Conservation (phyloP, 2,329 filamentous ascomycete genomes). For the Apiospora koreana region DNA sequence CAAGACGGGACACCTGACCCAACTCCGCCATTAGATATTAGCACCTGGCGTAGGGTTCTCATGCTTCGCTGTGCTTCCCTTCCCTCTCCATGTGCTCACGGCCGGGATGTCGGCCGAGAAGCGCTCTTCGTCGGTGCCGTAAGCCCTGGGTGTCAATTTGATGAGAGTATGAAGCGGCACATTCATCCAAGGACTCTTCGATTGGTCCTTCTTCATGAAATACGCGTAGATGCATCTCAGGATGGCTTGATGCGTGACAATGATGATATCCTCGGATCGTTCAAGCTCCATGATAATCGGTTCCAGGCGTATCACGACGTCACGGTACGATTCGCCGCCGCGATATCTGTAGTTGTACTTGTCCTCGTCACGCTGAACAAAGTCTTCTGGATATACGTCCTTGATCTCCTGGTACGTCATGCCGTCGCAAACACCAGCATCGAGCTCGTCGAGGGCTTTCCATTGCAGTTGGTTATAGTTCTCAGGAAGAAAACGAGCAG, state of each 20-base stretch:
- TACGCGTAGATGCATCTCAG: slow-evolving; percentile 97
- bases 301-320: slow-evolving; percentile 95
- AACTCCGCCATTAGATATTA: background rate
- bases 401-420: slow-evolving; percentile 96
- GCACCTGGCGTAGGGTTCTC: slow-evolving; percentile 55
- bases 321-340: slow-evolving; percentile 91
- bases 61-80: slow-evolving; percentile 87
- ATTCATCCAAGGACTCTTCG: slow-evolving; percentile 96
- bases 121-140: slow-evolving; percentile 86
- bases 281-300: slow-evolving; percentile 99
- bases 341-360: slow-evolving; percentile 99
- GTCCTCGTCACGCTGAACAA: slow-evolving; percentile 92
- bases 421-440: slow-evolving; percentile 94
- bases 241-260: slow-evolving; percentile 96
- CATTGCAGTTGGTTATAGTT: slow-evolving; percentile 94
- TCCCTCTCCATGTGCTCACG: slow-evolving; percentile 93
- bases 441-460: slow-evolving; percentile 97
- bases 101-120: slow-evolving; percentile 91
- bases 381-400: slow-evolving; percentile 88
- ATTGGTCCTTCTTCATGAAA: slow-evolving; percentile 96
- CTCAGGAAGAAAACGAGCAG: slow-evolving; percentile 76
- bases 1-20: background rate
- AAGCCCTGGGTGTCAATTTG: slow-evolving; percentile 92
- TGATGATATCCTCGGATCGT: slow-evolving; percentile 92
- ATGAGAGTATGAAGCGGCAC: slow-evolving; percentile 95